Conservation (phyloP, 2,329 filamentous ascomycete genomes). For the Ceratocystis smalleyi region DNA sequence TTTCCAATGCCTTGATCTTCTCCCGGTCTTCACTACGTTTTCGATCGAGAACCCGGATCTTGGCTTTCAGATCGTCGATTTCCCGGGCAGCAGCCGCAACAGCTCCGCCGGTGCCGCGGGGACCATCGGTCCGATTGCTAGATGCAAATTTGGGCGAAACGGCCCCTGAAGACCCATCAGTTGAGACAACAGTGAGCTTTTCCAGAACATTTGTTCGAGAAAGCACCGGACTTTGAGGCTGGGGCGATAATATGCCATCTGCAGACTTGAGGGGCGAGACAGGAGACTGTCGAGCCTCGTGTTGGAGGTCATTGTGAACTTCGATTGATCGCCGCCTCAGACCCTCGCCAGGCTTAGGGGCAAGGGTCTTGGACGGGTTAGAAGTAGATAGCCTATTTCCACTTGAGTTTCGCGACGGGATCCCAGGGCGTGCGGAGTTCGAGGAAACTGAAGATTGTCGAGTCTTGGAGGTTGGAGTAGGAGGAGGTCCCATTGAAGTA, state of each 20-base stretch:
- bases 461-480: constrained; percentile 31
- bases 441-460: constrained; percentile 33
- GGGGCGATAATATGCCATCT: constrained; percentile 34
- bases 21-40: constrained; percentile 76
- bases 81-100: constrained; percentile 45
- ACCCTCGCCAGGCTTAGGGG: constrained; percentile 9
- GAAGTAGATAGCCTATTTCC: constrained; percentile 19
- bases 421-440: constrained; percentile 24
- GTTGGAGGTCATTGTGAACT: constrained; percentile 7
- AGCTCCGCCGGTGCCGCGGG: constrained; percentile 28
- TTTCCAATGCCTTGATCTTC: constrained; percentile 62
- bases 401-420: constrained; percentile 26
- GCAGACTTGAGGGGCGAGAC: constrained; percentile 37
- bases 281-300: constrained; percentile 9
- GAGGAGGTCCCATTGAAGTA: constrained; percentile 53
- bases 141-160: constrained; percentile 21
- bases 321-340: constrained; percentile 32
- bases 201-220: constrained; percentile 35
- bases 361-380: constrained; percentile 6
- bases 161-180: constrained; percentile 18
- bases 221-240: constrained; percentile 35
- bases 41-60: constrained; percentile 72
- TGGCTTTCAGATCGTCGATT: constrained; percentile 76
- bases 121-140: constrained; percentile 12
- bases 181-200: constrained; percentile 23